Conservation (phyloP, 257 asterid species). For the Solanum virginianum region DNA sequence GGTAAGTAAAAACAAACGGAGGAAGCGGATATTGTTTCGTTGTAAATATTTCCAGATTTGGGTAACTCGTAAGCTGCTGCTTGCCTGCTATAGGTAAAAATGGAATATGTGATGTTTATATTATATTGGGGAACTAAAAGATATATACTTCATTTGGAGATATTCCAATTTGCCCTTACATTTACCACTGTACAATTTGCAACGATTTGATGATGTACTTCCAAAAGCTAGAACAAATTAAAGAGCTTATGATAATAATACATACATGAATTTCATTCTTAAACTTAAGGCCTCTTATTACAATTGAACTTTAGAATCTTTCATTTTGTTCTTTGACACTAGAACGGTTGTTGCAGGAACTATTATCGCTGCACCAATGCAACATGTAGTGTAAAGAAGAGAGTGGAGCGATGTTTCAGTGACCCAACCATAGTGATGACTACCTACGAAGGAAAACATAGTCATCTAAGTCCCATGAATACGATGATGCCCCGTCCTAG, state of each 20-base stretch:
- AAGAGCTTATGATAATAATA: not conserved
- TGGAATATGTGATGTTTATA: not conserved
- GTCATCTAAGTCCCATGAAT: slow-evolving; percentile 40
- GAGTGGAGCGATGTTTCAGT: slow-evolving; percentile 52
- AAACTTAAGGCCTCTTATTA: not conserved
- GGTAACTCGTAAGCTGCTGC: not conserved
- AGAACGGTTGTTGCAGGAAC: slow-evolving; percentile 29
- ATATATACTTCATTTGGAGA: not conserved
- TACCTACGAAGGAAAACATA: slow-evolving; percentile 78
- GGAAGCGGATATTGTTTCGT: not conserved
- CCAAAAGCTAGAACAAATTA: not conserved
- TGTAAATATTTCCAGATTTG: not conserved
- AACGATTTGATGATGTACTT: not conserved
- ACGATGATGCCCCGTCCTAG: slow-evolving; percentile 9
- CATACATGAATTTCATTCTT: not conserved
- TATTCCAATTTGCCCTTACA: not conserved
- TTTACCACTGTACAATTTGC: not conserved
- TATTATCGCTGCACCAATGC: slow-evolving; percentile 70
- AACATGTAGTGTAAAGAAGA: slow-evolving; percentile 66
- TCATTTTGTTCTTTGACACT: not conserved
- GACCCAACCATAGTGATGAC: slow-evolving; percentile 57
- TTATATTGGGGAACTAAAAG: not conserved
- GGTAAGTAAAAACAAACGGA: too few relatives aligned
- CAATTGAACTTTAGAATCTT: not conserved
- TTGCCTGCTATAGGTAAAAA: not conserved